These are phyloP conservation scores for Yarrowia divulgata DNA, from an alignment of 805 yeast genomes.

Conservation along the genomic window DNA sequence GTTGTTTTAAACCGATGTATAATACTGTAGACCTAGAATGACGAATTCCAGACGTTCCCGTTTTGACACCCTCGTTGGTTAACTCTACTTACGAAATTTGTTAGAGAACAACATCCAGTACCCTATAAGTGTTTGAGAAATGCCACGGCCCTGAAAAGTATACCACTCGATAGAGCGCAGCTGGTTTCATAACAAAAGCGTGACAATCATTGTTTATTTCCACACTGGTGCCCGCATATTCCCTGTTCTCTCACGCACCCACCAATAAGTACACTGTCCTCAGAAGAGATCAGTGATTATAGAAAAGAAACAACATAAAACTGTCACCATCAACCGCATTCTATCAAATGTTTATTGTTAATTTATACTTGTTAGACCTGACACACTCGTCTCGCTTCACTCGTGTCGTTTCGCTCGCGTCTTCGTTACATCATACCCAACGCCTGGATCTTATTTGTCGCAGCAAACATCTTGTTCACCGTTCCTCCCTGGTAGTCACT, in stretches of 20 bases:
- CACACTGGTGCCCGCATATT: neutral
- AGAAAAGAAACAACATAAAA: too few species aligned
- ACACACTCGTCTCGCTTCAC: neutral
- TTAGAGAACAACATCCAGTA: neutral
- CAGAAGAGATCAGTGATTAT: too few species aligned
- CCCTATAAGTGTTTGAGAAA: neutral
- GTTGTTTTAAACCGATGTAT: too few species aligned
- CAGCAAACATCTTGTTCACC: constrained; percentile 38
- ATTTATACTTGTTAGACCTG: neutral
- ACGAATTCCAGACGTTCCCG: too few species aligned
- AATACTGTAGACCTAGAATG: too few species aligned
- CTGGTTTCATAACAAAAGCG: neutral
- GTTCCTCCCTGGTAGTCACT: constrained; percentile 59
- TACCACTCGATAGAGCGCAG: neutral
- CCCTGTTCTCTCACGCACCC: neutral
- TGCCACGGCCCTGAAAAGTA: neutral
- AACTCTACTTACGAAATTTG: too few species aligned
- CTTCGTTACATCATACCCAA: constrained; percentile 29
- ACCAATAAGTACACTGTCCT: too few species aligned
- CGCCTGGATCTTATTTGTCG: constrained; percentile 29
- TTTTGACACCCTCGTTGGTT: too few species aligned
- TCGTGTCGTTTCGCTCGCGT: too few species aligned
- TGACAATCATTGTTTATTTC: neutral
- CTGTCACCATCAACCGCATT: too few species aligned
- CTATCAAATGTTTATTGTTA: neutral